Percentiles rank a stretch among this genome's conserved stretches.
Evolutionary conservation across 2,329 filamentous ascomycete genomes (phyloP).

Genomic region (Xylariomycetidae sp.): DNA sequence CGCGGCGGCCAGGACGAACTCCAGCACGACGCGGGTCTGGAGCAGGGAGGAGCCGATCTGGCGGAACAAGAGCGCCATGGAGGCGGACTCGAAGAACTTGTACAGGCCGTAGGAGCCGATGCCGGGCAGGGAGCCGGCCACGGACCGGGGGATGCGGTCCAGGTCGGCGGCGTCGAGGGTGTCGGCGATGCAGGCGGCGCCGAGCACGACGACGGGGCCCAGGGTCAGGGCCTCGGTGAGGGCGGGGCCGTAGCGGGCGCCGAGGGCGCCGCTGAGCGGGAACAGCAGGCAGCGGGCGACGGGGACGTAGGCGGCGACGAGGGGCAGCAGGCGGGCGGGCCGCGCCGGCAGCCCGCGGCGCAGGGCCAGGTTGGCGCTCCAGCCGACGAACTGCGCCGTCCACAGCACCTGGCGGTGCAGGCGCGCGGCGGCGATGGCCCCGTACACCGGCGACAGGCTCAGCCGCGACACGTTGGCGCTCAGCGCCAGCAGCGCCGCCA

Average conservation of each 20-base stretch:
- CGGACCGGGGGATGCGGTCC: constrained; percentile 45
- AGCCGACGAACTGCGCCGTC: constrained; percentile 62
- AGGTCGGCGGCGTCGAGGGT: constrained; percentile 57
- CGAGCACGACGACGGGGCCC: constrained; percentile 61
- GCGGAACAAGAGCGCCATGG: constrained; percentile 34
- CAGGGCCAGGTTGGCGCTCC: constrained; percentile 59
- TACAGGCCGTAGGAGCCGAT: constrained; percentile 62
- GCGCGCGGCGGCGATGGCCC: constrained; percentile 68
- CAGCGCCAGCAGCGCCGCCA: constrained; percentile 54
- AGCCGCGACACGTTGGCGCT: constrained; percentile 68
- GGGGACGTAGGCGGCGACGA: constrained; percentile 72
- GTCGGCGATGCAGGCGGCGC: constrained; percentile 57
- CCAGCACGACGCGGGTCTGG: constrained; percentile 65
- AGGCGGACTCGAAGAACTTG: constrained; percentile 40
- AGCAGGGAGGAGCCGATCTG: constrained; percentile 57
- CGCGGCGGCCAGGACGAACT: constrained; percentile 57
- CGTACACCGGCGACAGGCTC: constrained; percentile 80
- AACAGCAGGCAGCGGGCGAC: constrained; percentile 67
- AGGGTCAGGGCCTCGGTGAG: constrained; percentile 69
- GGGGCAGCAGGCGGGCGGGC: constrained; percentile 53
- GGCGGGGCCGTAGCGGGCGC: constrained; percentile 66
- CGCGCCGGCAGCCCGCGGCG: constrained; percentile 41
- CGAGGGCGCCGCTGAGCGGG: constrained; percentile 57
- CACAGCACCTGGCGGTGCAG: constrained; percentile 65
- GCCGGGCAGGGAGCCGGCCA: constrained; percentile 59